phyloP scores from a whole-genome alignment of 2,329 filamentous ascomycete genomes.

The Macrophomina pseudophaseolina region DNA sequence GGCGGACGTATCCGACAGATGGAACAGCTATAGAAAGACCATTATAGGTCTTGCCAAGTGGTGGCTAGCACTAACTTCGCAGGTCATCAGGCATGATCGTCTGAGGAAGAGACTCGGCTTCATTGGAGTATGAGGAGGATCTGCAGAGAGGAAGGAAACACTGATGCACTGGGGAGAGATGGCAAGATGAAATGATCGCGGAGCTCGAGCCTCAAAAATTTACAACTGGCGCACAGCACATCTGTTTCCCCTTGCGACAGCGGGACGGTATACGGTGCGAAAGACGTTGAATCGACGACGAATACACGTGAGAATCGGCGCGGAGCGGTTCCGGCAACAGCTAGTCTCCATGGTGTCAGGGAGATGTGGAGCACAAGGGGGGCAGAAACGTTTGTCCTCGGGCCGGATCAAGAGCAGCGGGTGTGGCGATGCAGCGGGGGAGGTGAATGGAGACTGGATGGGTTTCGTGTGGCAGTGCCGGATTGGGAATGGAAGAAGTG shows the following conservation, averaged over 20 bases:
- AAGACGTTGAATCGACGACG: neutral
- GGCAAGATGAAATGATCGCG: neutral
- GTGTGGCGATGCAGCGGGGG: slow-evolving; percentile 3
- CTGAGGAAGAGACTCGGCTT: neutral
- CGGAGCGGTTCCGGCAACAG: neutral
- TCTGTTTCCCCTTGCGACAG: neutral
- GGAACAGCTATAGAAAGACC: neutral
- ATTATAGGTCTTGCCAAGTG: neutral
- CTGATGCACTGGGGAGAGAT: neutral
- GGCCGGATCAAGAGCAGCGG: neutral
- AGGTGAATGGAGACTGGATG: neutral
- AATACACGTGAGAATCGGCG: neutral
- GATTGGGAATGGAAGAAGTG: neutral
- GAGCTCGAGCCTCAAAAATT: neutral
- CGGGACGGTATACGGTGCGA: neutral
- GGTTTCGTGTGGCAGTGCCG: slow-evolving; percentile 7
- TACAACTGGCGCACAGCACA: neutral
- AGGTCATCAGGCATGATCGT: neutral
- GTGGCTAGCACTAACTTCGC: neutral
- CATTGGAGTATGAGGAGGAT: neutral
- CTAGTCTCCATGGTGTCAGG: neutral
- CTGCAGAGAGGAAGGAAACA: neutral
- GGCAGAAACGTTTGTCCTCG: neutral
- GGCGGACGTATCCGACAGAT: neutral
- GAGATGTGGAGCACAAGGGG: neutral